Percentiles rank a stretch among this genome's conserved stretches.
phyloP scores from a whole-genome alignment of 805 yeast species.

The Nakazawaea wyomingensis region DNA sequence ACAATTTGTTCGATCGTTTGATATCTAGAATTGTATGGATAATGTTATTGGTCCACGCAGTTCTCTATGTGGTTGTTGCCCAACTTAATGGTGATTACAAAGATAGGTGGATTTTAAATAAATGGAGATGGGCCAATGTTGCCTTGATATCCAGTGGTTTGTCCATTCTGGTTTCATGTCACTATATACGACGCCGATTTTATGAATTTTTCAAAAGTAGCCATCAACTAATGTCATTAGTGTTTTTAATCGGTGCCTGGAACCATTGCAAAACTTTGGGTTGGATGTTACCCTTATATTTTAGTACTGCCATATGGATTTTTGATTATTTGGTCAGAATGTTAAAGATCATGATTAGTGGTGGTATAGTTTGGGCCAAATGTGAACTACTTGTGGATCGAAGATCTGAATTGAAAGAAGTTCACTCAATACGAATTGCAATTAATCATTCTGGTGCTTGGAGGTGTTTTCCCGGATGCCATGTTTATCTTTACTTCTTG shows the following conservation, averaged over 20 bases:
- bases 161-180: conserved; percentile 27
- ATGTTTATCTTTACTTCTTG: conserved; percentile 51
- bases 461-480: conserved; percentile 57
- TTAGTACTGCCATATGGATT: conserved; percentile 62
- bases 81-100: conserved; percentile 28
- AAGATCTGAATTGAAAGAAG: conserved; percentile 4
- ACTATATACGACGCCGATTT: conserved; percentile 26
- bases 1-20: conserved; percentile 34
- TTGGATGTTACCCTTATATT: conserved; percentile 47
- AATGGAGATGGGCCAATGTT: conserved; percentile 41
- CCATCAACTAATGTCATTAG: conserved; percentile 36
- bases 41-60: conserved; percentile 33
- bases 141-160: conserved; percentile 25
- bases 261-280: conserved; percentile 42
- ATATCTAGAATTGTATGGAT: conserved; percentile 34
- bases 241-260: conserved; percentile 41
- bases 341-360: conserved; percentile 50
- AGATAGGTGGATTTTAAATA: conserved; percentile 30
- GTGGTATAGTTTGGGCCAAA: conserved; percentile 49
- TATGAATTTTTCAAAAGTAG: conserved; percentile 43
- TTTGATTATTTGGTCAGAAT: conserved; percentile 59
- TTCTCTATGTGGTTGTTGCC: conserved; percentile 33
- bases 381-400: conserved; percentile 28
- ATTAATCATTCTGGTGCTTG: conserved; percentile 50
- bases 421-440: conserved; percentile 42